Evolutionary conservation across 371 early-diverging fungal species (phyloP), one percentile per base, ranked within the genome.

Genomic region (Mortierella sp.): DNA sequence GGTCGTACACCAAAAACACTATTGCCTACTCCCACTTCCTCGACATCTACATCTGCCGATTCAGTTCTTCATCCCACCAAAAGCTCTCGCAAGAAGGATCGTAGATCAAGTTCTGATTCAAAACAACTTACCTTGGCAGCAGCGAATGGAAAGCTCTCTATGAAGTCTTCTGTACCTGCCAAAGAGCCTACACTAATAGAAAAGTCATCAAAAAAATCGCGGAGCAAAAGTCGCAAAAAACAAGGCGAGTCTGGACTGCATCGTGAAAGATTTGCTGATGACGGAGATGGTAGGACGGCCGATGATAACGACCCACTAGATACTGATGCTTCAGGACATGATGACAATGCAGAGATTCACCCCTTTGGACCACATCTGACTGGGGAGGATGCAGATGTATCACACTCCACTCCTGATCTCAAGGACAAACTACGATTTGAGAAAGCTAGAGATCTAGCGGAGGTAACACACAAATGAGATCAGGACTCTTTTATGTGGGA

Each of bases 301-400:
- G 58, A 56, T 31, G 64, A 63, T 0, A 23, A 4, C n/a, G 28
- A 10, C 31, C 43, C 0, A 8, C 61, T 47, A 15, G 66, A 61
- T 19, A 19, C 29, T 22, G 66, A 70, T 34, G 73, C 32, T 5
- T 28, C 23, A 19, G 53, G 45, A 23, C 67, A 63, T 17, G 29
- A 56, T 22, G 72, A 22, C 2, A n/a, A 29, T 13, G 31, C 31
- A 2, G 62, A 66, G 34, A 3, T 59, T 6, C 75, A 68, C 17
- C 71, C 68, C n/a, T 74, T 91, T 83, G 91, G 89, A 17, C 85
- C 90, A 23, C 86, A 87, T 64, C 59, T 92, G 32, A 86, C 85
- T 0, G 76, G 74, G 51, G 85, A 80, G 28, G 90, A 93, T 43
- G 87, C 91, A 0, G 85, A 88, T 68, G 86, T 84, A 23, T 75